Evolutionary conservation across 148 eudicot genomes (phyloP).

Genomic region (Euryodendron excelsum): DNA sequence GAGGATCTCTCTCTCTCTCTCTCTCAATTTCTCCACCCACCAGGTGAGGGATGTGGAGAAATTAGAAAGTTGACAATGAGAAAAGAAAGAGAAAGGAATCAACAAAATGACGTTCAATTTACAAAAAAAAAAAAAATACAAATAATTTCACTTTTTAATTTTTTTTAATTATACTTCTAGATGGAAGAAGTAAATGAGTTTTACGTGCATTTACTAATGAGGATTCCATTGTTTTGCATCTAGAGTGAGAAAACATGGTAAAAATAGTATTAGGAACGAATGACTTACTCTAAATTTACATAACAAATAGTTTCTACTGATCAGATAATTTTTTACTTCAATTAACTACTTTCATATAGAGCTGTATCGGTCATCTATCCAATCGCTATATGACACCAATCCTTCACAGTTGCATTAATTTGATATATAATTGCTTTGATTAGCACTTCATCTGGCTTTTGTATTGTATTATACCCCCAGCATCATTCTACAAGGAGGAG

Average conservation of each 20-base stretch:
- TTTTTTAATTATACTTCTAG: too few species aligned
- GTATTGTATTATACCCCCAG: neutral
- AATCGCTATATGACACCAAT: neutral
- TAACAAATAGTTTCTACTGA: neutral
- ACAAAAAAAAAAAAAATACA: too few species aligned
- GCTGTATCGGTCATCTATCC: neutral
- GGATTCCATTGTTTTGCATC: too few species aligned
- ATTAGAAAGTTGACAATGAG: too few species aligned
- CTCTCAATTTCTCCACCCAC: neutral
- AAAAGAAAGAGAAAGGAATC: too few species aligned
- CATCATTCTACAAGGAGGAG: neutral
- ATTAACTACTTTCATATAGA: neutral
- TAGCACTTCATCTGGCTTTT: neutral
- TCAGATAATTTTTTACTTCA: neutral
- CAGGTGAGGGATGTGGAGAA: neutral
- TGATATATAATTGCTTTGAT: neutral
- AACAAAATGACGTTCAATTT: too few species aligned
- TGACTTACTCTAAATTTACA: too few species aligned
- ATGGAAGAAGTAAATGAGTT: too few species aligned
- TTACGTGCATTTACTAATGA: too few species aligned
- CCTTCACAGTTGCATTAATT: neutral
- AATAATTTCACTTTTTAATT: too few species aligned
- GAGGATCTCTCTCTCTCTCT: neutral
- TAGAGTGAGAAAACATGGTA: too few species aligned
- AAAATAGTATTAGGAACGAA: too few species aligned